These are phyloP conservation scores for Aeschynomene evenia DNA, from an alignment of 306 rosid genomes.

Conservation along the genomic window DNA sequence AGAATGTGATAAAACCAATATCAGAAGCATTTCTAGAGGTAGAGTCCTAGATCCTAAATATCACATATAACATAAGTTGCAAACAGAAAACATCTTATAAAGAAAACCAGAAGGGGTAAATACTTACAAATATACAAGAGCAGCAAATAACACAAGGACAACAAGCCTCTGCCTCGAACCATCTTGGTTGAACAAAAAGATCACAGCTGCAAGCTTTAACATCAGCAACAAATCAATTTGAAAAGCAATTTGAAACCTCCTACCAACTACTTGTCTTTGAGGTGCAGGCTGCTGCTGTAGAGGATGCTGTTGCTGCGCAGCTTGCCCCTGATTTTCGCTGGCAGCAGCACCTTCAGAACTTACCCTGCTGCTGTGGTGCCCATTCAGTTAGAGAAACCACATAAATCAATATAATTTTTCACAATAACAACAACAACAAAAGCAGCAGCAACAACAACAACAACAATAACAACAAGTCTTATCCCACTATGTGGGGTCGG, in stretches of 20 bases:
- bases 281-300: slow-evolving; percentile 77
- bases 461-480: neutral
- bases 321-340: slow-evolving; percentile 73
- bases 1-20: neutral
- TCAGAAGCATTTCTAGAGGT: neutral
- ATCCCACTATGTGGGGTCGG: too few relatives aligned
- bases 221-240: slow-evolving; percentile 90
- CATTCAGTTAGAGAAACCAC: slow-evolving; percentile 29
- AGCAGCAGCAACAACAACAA: neutral
- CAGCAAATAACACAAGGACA: slow-evolving; percentile 79
- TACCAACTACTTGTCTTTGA: slow-evolving; percentile 78
- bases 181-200: slow-evolving; percentile 93
- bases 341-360: slow-evolving; percentile 54
- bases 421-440: neutral
- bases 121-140: slow-evolving; percentile 83
- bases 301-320: slow-evolving; percentile 64
- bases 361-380: slow-evolving; percentile 45
- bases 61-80: slow-evolving; percentile 10
- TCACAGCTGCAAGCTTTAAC: slow-evolving; percentile 90
- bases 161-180: slow-evolving; percentile 91
- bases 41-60: neutral
- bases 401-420: slow-evolving; percentile 9
- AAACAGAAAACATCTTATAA: slow-evolving; percentile 15
- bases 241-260: slow-evolving; percentile 90
- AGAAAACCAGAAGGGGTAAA: neutral